These are phyloP conservation scores for Malassezia caprae DNA, from an alignment of 1,284 basidiomycete genomes.

Conservation along the genomic window DNA sequence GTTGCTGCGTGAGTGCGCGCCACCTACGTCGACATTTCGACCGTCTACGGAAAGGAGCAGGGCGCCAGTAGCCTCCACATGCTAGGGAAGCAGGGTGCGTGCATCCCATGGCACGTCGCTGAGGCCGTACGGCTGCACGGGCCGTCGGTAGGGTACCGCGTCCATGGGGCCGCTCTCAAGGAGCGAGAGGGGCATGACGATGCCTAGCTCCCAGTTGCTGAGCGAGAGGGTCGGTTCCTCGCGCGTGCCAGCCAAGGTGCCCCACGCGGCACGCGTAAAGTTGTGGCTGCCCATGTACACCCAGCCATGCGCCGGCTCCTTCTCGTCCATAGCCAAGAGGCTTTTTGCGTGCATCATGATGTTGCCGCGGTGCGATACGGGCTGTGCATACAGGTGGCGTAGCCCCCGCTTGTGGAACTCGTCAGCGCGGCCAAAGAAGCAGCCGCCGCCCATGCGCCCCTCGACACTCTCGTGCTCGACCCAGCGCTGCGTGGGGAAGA, in stretches of 20 bases:
- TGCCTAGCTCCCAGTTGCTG: constrained; percentile 41
- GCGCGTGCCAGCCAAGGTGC: constrained; percentile 26
- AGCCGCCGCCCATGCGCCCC: constrained; percentile 27
- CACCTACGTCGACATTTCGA: constrained; percentile 17
- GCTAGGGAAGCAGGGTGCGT: neutral
- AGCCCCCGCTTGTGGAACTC: constrained; percentile 13
- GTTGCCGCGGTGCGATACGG: constrained; percentile 29
- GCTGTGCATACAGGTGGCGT: constrained; percentile 24
- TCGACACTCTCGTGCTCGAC: constrained; percentile 25
- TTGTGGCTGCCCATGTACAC: constrained; percentile 39
- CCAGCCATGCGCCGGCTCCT: constrained; percentile 21
- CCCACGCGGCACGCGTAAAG: constrained; percentile 44
- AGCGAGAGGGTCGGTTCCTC: constrained; percentile 20
- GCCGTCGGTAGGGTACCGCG: constrained; percentile 28
- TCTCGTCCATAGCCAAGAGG: constrained; percentile 16
- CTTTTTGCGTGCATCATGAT: constrained; percentile 46
- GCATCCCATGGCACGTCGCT: constrained; percentile 28
- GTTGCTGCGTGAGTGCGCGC: constrained; percentile 5
- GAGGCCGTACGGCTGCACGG: constrained; percentile 19
- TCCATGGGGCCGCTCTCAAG: constrained; percentile 19
- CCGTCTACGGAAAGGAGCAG: neutral
- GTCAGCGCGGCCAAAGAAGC: constrained; percentile 40
- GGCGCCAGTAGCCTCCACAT: neutral
- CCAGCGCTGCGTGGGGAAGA: constrained; percentile 34
- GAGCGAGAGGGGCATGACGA: constrained; percentile 28